Conservation (phyloP, 2,329 filamentous ascomycete species). For the Pestalotiopsis sp. region DNA sequence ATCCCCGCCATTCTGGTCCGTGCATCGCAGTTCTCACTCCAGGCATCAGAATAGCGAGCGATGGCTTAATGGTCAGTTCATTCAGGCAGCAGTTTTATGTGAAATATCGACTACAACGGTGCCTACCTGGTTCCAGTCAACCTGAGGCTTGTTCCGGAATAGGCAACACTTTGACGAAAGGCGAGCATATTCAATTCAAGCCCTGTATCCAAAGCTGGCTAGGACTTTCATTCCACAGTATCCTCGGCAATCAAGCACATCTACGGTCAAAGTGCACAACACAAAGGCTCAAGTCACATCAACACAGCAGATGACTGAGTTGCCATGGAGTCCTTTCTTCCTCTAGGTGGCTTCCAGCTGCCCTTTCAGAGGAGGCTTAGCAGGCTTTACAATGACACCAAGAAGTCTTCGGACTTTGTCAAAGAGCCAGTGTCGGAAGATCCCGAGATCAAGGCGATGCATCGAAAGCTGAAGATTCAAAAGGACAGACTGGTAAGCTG, state of each 20-base stretch:
- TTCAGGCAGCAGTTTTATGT: conserved; percentile 1
- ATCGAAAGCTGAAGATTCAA: conserved; percentile 78
- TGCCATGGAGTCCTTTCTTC: conserved; percentile 54
- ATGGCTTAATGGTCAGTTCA: neutral
- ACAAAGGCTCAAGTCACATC: neutral
- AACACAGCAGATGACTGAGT: neutral
- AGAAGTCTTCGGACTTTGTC: conserved; percentile 75
- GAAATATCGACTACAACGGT: neutral
- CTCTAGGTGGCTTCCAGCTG: conserved; percentile 54
- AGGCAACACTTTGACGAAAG: neutral
- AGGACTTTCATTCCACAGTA: neutral
- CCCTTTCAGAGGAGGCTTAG: conserved; percentile 67
- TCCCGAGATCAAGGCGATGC: conserved; percentile 71
- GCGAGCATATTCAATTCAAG: neutral
- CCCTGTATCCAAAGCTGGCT: too few relatives aligned
- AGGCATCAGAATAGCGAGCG: conserved; percentile 6
- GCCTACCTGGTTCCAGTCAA: neutral
- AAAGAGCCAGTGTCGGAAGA: conserved; percentile 65
- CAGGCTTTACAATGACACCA: conserved; percentile 79
- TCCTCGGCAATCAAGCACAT: neutral
- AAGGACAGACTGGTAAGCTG: conserved; percentile 79
- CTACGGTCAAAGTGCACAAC: neutral
- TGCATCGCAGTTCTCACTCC: neutral
- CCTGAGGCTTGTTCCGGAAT: neutral
- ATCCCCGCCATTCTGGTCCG: neutral